Evolutionary conservation across 2,329 filamentous ascomycete species (phyloP).

Genomic region (Venturia carpophila): DNA sequence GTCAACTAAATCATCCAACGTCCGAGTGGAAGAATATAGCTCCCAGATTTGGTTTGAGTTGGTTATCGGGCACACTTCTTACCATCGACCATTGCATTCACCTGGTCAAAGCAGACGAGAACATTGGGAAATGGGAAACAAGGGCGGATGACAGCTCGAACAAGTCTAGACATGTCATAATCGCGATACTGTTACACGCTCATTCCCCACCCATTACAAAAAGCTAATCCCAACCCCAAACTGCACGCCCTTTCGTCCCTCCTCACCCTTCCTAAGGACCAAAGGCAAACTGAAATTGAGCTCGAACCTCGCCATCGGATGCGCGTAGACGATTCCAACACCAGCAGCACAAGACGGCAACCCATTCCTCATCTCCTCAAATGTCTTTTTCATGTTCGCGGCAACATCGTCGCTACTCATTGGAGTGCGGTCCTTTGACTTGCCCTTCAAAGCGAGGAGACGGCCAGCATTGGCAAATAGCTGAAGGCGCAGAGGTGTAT

Average conservation of each 20-base stretch:
- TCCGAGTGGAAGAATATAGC: no score
- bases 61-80: no score
- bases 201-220: slow-evolving; percentile 47
- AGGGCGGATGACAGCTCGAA: not conserved
- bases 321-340: slow-evolving; percentile 86
- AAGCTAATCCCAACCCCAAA: slow-evolving; percentile 97
- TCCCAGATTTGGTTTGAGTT: no score
- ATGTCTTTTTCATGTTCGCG: slow-evolving; percentile 51
- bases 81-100: not conserved
- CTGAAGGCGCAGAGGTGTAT: slow-evolving; percentile 80
- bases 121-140: not conserved
- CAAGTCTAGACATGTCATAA: not conserved
- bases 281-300: slow-evolving; percentile 90
- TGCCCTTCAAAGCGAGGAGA: slow-evolving; percentile 61
- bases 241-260: slow-evolving; percentile 82
- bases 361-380: slow-evolving; percentile 61
- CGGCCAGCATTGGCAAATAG: slow-evolving; percentile 87
- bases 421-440: slow-evolving; percentile 37
- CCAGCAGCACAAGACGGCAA: slow-evolving; percentile 81
- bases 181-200: not conserved
- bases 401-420: slow-evolving; percentile 46
- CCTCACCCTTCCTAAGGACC: slow-evolving; percentile 72
- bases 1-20: no score
- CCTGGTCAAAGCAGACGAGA: not conserved
- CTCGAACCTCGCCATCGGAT: slow-evolving; percentile 88